phyloP scores from a whole-genome alignment of 2,329 filamentous ascomycete genomes.

The Talaromyces sp. region DNA sequence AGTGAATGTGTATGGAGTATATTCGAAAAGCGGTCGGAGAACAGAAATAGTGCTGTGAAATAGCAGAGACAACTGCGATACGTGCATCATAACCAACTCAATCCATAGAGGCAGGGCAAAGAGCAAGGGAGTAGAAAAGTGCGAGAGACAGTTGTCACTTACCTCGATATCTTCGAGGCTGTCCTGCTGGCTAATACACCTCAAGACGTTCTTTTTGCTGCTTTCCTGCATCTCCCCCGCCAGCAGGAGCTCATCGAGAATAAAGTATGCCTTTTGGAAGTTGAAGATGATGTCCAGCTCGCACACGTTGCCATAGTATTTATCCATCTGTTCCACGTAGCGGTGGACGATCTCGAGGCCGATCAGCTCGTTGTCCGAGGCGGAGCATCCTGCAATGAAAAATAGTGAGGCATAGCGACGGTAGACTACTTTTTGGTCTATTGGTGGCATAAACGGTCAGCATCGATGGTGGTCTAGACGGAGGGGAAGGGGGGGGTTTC shows the following conservation, averaged over 20 bases:
- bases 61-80: background rate
- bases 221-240: conserved; percentile 98
- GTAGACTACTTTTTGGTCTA: conserved; percentile 98
- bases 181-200: conserved; percentile 95
- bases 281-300: conserved; percentile 99
- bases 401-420: conserved; percentile 97
- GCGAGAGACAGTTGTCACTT: conserved; percentile 42
- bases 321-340: conserved; percentile 99
- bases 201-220: conserved; percentile 97
- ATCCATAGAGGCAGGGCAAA: background rate
- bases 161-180: conserved; percentile 99
- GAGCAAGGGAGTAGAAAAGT: background rate
- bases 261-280: conserved; percentile 99
- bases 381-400: conserved; percentile 96
- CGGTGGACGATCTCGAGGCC: conserved; percentile 98
- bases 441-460: conserved; percentile 14
- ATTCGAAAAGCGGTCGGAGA: background rate
- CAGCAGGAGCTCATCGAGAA: conserved; percentile 90
- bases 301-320: conserved; percentile 99
- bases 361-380: conserved; percentile 97
- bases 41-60: background rate
- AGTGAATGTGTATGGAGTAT: background rate
- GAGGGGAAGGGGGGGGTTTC: background rate
- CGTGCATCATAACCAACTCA: background rate
- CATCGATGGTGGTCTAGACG: background rate